A percentile compares a stretch with the other conserved stretches of the same genome.
phyloP scores from a whole-genome alignment of 257 asterid species.

The Nicotiana otophora region DNA sequence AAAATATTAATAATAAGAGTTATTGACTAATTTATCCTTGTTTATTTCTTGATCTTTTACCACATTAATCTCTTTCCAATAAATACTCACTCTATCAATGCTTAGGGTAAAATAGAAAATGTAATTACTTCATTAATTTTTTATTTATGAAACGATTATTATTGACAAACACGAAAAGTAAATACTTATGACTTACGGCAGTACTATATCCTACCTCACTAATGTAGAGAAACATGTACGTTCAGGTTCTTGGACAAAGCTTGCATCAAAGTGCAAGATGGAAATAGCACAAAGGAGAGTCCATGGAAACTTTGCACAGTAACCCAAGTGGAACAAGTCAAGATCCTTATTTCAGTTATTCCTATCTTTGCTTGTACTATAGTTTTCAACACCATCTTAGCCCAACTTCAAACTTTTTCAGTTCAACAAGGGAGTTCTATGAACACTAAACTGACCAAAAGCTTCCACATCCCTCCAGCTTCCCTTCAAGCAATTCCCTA shows the following conservation, averaged over 20 bases:
- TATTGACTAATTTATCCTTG: too few species aligned
- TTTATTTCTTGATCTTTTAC: too few species aligned
- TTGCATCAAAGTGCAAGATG: constrained; percentile 47
- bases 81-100: too few species aligned
- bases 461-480: constrained; percentile 87
- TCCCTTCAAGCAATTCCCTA: constrained; percentile 96
- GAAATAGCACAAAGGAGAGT: constrained; percentile 30
- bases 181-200: background rate
- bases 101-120: too few species aligned
- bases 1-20: too few species aligned
- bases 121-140: too few species aligned
- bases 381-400: constrained; percentile 79
- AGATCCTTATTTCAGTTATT: constrained; percentile 48
- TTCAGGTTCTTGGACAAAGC: constrained; percentile 94
- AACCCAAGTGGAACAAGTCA: constrained; percentile 76
- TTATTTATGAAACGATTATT: too few species aligned
- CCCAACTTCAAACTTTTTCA: constrained; percentile 91
- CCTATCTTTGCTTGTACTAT: constrained; percentile 94
- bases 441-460: constrained; percentile 53
- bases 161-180: too few species aligned
- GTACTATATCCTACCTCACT: background rate
- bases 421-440: constrained; percentile 87
- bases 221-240: background rate
- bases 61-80: too few species aligned
- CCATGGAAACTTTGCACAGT: constrained; percentile 56